A percentile compares a stretch with the other conserved stretches of the same genome.
These are phyloP conservation scores for Biscogniauxia marginata DNA, from an alignment of 2,329 filamentous ascomycete genomes.

Conservation along the genomic window DNA sequence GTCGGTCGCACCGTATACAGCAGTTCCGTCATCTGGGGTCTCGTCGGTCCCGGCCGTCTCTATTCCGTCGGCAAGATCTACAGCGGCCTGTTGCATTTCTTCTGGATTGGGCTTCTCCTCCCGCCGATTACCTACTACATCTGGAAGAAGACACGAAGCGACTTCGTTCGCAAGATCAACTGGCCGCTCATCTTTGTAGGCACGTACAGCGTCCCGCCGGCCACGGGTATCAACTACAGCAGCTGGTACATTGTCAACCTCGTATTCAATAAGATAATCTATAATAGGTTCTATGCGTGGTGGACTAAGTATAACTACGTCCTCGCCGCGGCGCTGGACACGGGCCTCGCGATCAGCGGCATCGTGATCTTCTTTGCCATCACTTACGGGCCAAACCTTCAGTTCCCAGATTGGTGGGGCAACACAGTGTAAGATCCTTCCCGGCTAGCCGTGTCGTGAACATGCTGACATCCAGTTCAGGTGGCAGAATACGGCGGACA, in stretches of 20 bases:
- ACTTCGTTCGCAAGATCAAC: constrained; percentile 36
- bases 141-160: constrained; percentile 38
- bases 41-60: constrained; percentile 48
- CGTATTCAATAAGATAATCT: constrained; percentile 45
- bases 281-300: constrained; percentile 43
- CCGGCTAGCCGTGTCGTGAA: not conserved
- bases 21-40: constrained; percentile 49
- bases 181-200: constrained; percentile 38
- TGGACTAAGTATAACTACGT: constrained; percentile 46
- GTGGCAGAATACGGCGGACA: constrained; percentile 36
- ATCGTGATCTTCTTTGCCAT: constrained; percentile 38
- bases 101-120: constrained; percentile 46
- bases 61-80: constrained; percentile 48
- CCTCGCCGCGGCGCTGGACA: constrained; percentile 34
- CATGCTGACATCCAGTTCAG: constrained; percentile 14
- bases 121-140: constrained; percentile 42
- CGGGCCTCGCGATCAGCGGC: constrained; percentile 32
- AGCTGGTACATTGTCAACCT: constrained; percentile 44
- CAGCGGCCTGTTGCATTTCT: constrained; percentile 47
- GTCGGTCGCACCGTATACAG: constrained; percentile 48
- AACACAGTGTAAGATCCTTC: constrained; percentile 35
- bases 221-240: constrained; percentile 36
- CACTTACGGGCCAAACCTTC: constrained; percentile 32
- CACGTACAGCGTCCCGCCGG: constrained; percentile 39
- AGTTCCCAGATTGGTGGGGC: constrained; percentile 37